Evolutionary conservation across 2,329 filamentous ascomycete species (phyloP), one percentile per base, ranked within the genome.

Genomic region (Xylaria polymorpha): DNA sequence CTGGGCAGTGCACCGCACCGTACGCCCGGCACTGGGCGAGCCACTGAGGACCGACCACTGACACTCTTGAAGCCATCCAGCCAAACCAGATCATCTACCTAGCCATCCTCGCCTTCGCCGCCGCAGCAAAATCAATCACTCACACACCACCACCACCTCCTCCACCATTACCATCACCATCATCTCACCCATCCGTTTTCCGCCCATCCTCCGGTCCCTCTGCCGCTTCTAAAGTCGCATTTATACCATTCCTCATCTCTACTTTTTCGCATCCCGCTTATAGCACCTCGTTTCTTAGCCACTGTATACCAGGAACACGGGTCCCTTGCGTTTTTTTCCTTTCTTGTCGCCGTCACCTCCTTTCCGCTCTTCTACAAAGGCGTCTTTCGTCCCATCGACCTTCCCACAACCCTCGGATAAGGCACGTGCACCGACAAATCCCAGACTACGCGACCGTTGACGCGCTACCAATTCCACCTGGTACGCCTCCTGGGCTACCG

Each of bases 91-190:
- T 73, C 73, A 72, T 72, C 74, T 71, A 59, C 62, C 62, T 57
- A 66, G 51, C 66, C 74, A 74, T 58, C 37, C 72, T 77, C 75
- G 74, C 73, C 74, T 76, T 75, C 74, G 72, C 71, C 71, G 74
- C 74, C 72, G 74, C 71, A 70, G 74, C 72, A 74, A 75, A 75
- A 70, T 72, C 71, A 71, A 60, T 67, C 66, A 61, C 67, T 41
- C 61, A 51, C 62, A 50, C 60, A 66, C 57, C 60, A 61, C 41
- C 55, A 50, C 58, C 56, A 43, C 61, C n/a, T n/a, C n/a, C n/a
- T n/a, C n/a, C 60, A 51, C 39, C 32, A 46, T 51, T 58, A 60
- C 35, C 37, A 58, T 18, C 55, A 55, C 48, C 50, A 66, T 51
- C 39, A 37, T 43, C 59, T 59, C 58, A 35, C 61, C 55, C 64